Percentiles rank a stretch among this genome's conserved stretches.
Conservation (phyloP, 2,329 filamentous ascomycete genomes). For the Aspergillus candidus region DNA sequence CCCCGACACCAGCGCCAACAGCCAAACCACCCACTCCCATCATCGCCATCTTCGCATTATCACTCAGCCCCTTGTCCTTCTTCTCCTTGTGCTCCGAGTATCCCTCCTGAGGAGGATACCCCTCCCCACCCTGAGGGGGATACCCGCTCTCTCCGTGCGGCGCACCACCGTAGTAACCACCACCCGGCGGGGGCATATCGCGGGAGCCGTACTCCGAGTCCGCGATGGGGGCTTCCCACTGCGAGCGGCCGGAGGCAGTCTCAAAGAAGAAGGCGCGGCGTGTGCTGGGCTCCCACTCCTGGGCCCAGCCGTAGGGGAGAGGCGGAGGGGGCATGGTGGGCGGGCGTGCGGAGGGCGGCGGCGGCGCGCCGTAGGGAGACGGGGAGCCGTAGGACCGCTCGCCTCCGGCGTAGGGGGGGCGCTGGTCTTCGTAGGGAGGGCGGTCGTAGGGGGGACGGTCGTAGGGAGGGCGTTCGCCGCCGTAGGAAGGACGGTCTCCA, state of each 20-base stretch:
- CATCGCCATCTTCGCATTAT: slow-evolving; percentile 48
- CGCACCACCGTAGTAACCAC: slow-evolving; percentile 19
- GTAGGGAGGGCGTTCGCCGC: slow-evolving; percentile 12
- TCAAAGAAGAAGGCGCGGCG: slow-evolving; percentile 63
- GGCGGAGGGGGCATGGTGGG: slow-evolving; percentile 42
- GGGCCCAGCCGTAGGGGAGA: slow-evolving; percentile 56
- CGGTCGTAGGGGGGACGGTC: slow-evolving; percentile 19
- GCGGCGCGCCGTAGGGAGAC: slow-evolving; percentile 27
- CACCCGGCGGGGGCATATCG: slow-evolving; percentile 8
- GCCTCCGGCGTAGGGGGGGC: slow-evolving; percentile 11
- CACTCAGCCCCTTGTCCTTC: slow-evolving; percentile 38
- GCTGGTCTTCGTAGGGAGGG: slow-evolving; percentile 13
- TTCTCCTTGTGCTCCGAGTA: slow-evolving; percentile 14
- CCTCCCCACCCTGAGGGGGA: slow-evolving; percentile 11
- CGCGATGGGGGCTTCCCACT: slow-evolving; percentile 55
- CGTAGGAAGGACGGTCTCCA: not conserved
- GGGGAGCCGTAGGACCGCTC: slow-evolving; percentile 23
- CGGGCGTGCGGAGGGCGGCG: slow-evolving; percentile 24
- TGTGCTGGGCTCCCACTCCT: slow-evolving; percentile 56
- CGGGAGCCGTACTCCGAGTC: slow-evolving; percentile 21
- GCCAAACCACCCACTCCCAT: slow-evolving; percentile 55
- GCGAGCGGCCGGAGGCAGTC: slow-evolving; percentile 53
- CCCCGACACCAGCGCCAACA: slow-evolving; percentile 52
- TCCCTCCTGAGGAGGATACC: slow-evolving; percentile 3
- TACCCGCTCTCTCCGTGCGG: slow-evolving; percentile 9